Base-by-base conservation (phyloP, 257 asterid species). In the Capsicum chinense region DNA sequence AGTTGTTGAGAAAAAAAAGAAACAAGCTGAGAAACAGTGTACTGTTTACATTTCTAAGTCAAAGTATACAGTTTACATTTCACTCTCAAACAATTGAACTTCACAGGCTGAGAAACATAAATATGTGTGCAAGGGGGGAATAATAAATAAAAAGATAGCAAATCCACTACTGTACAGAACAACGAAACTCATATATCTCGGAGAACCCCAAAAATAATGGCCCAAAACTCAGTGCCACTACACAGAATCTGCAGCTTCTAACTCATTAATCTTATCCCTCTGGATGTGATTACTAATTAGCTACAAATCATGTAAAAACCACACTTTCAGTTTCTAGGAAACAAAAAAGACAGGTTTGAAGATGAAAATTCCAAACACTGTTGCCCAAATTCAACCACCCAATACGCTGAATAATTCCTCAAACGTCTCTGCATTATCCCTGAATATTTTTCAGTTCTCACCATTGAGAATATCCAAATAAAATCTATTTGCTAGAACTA, bases 401-500 rank as follows among this genome's bases (percentile, higher is more conserved):
- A 14, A 2, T 14, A 13, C 48, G 26, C 26, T 7, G 2, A 52
- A 26, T 54, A 26, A 14, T 13, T 63, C 81, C 81, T 76, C 63
- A 14, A 52, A 7, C 21, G 12, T 76, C 63, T 26, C 1, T 21
- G 63, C 26, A 52, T 6, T 54, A 54, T 76, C 26, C 80, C 62
- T 74, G 60, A 74, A 74, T 50, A 19, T 74, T 74, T 21, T 60
- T 26, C 33, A 26, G 33, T 26, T 26, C 33, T 26, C 33, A 44
- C 58, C 63, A 52, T 54, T 26, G 26, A 76, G 14, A 76, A 26
- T 26, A 76, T 76, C 81, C 63, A 52, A 76, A 70, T 26, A 52
- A 7, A 76, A 26, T 26, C 33, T 54, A 14, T 7, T 1, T 76
- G 21, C 15, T 50, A 19, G 3, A 7, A 74, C 62, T 3, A 74